Base-by-base conservation (phyloP, 805 yeast genomes). In the Saccharomycopsis fermentans region DNA sequence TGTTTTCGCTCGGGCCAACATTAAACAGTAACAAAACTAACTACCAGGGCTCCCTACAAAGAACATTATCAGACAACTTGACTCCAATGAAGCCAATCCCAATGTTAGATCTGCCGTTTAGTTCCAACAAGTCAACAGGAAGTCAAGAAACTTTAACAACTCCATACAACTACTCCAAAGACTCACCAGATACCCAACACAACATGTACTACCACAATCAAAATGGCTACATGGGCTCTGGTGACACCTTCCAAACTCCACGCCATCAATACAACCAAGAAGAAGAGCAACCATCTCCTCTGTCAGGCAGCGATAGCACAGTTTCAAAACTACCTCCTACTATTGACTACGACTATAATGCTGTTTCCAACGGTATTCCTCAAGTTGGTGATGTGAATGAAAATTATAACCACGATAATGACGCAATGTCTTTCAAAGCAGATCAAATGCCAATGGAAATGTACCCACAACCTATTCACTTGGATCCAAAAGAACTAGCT, bases 1-100 rank as follows among this genome's bases (percentile, higher is more conserved):
- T 59, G 62, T 50, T 54, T 36, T 26, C 43, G 12, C 17, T 59
- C 16, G 62, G 62, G 11, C 62, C 62, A 19, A 37, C 34, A 29
- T 50, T 51, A 40, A 51, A 56, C 29, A 43, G 17, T 21, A 43
- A 24, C 27, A 43, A 43, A 2, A 12, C 12, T 8, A 43, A 43
- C 12, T 21, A 43, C 6, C 24, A 43, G 12, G 50, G 50, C 12
- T 43, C 50, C 1, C 24, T 43, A 21, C 50, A 43, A 21, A 43
- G 50, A 43, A 43, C 50, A 43, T 9, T 43, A 43, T 43, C 50
- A 5, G 50, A 43, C 29, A 21, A 43, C 14, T 43, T 43, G 50
- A 43, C 50, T 3, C 50, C 50, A 9, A 43, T 43, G 12, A 43
- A 43, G 26, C 50, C 50, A 21, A 43, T 43, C 2, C 24, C 50